These are phyloP conservation scores for Fusarium caatingaense DNA, from an alignment of 2,329 filamentous ascomycete species.

Conservation along the genomic window DNA sequence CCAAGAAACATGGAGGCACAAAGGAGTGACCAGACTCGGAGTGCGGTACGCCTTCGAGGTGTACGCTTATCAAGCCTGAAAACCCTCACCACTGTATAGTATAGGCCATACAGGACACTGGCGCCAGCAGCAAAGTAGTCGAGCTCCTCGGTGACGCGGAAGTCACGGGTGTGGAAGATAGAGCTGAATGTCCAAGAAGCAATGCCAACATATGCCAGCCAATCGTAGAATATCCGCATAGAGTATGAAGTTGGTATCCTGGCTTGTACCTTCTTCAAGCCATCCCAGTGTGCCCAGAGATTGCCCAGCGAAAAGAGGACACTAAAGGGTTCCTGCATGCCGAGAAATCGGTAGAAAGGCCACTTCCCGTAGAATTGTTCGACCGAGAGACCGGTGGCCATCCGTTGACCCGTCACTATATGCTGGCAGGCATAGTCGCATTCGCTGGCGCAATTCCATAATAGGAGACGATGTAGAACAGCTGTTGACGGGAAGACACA, in stretches of 20 bases:
- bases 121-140: conserved; percentile 97
- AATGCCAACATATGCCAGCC: conserved; percentile 83
- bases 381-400: conserved; percentile 73
- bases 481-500: conserved; percentile 63
- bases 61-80: conserved; percentile 78
- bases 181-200: conserved; percentile 89
- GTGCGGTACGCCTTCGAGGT: conserved; percentile 59
- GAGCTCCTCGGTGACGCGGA: conserved; percentile 85
- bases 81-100: conserved; percentile 83
- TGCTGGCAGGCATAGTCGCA: conserved; percentile 99
- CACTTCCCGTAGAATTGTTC: conserved; percentile 99
- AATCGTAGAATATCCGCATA: conserved; percentile 82
- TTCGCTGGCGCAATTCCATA: conserved; percentile 93
- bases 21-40: conserved; percentile 79
- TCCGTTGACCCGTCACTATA: conserved; percentile 80
- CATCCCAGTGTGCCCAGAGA: conserved; percentile 84
- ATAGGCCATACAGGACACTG: conserved; percentile 89
- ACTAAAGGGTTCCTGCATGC: conserved; percentile 94
- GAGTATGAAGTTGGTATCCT: conserved; percentile 78
- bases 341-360: conserved; percentile 91
- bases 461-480: conserved; percentile 82
- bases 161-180: conserved; percentile 93
- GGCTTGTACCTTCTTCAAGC: conserved; percentile 76
- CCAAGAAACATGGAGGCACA: conserved; percentile 77
- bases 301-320: conserved; percentile 95